Evolutionary conservation across 1,139 yeast genomes (phyloP).

Genomic region (Meyerozyma guilliermondii): DNA sequence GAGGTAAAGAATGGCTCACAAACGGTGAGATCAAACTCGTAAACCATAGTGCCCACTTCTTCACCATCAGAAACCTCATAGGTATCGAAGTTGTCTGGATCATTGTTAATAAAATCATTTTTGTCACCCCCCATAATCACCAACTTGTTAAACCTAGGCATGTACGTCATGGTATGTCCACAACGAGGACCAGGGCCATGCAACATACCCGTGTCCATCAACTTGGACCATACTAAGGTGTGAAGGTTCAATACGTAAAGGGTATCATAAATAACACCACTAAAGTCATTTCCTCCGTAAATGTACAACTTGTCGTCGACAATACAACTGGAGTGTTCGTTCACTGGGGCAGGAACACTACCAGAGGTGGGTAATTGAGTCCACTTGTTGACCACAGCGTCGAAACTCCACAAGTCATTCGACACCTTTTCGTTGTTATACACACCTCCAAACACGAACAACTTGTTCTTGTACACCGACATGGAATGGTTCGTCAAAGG

Average conservation of each 20-base stretch:
- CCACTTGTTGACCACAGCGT: constrained; percentile 70
- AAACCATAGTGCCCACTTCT: constrained; percentile 53
- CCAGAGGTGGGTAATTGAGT: constrained; percentile 47
- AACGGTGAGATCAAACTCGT: constrained; percentile 49
- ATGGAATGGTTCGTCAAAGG: constrained; percentile 90
- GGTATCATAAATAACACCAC: constrained; percentile 66
- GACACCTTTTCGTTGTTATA: constrained; percentile 73
- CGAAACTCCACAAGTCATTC: constrained; percentile 80
- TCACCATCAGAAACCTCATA: constrained; percentile 51
- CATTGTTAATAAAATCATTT: constrained; percentile 46
- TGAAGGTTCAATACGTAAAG: constrained; percentile 75
- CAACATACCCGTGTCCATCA: constrained; percentile 36
- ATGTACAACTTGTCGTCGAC: constrained; percentile 78
- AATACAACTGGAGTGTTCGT: constrained; percentile 84
- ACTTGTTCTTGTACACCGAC: constrained; percentile 71
- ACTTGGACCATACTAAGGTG: constrained; percentile 68
- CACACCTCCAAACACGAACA: constrained; percentile 90
- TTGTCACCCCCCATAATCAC: constrained; percentile 92
- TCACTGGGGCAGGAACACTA: constrained; percentile 75
- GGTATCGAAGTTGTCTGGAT: constrained; percentile 35
- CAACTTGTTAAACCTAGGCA: constrained; percentile 60
- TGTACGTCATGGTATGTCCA: constrained; percentile 87
- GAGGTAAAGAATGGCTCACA: constrained; percentile 27
- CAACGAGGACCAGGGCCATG: constrained; percentile 77
- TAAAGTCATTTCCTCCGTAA: constrained; percentile 83